A percentile compares a stretch with the other conserved stretches of the same genome.
Conservation (phyloP, 106 monocot species). For the Platanthera zijinensis region DNA sequence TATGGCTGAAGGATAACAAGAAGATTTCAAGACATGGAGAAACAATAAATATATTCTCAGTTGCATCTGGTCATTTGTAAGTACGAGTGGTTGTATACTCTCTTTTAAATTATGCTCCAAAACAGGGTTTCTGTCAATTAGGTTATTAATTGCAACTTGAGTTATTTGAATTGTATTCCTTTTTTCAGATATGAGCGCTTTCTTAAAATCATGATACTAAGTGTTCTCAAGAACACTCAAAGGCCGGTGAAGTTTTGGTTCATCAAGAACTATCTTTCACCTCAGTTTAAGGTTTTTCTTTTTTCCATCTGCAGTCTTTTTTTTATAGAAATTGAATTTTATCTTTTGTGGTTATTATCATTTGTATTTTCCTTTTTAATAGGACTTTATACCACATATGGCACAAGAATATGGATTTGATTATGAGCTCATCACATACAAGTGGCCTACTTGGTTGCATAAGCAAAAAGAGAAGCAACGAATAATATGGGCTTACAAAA, state of each 20-base stretch:
- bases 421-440: conserved; percentile 95
- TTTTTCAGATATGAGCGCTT: conserved; percentile 90
- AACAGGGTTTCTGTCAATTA: neutral
- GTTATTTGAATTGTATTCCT: neutral
- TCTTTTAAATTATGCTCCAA: neutral
- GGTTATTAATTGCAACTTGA: neutral
- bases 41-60: conserved; percentile 93
- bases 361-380: neutral
- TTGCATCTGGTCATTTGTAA: conserved; percentile 98
- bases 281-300: conserved; percentile 79
- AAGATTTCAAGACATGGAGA: conserved; percentile 62
- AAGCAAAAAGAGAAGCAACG: conserved; percentile 98
- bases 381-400: conserved; percentile 98
- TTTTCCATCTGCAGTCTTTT: neutral
- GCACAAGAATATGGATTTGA: conserved; percentile 92
- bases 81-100: conserved; percentile 17
- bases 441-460: conserved; percentile 99
- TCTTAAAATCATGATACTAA: conserved; percentile 94
- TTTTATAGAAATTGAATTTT: neutral
- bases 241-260: conserved; percentile 99
- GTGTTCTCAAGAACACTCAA: conserved; percentile 81
- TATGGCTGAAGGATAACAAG: conserved; percentile 1
- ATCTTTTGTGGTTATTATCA: neutral
- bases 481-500: conserved; percentile 99
- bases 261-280: conserved; percentile 98